phyloP scores from a whole-genome alignment of 2,329 filamentous ascomycete species.

The Aspergillus melleus region DNA sequence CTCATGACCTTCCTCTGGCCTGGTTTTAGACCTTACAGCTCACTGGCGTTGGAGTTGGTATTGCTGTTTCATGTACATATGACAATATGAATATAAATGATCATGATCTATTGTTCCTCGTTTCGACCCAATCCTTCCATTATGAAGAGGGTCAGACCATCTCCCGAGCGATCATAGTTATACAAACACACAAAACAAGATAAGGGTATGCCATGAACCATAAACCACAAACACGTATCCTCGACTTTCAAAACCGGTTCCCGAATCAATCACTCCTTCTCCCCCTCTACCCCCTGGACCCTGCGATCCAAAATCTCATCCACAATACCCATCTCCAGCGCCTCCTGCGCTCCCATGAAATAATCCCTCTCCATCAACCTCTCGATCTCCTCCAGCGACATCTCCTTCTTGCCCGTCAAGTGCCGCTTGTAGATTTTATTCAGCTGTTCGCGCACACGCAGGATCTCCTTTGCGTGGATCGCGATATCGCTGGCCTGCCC shows the following conservation, averaged over 20 bases:
- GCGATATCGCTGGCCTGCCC: conserved; percentile 78
- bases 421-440: conserved; percentile 89
- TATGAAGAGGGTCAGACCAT: neutral
- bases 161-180: conserved; percentile 6
- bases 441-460: conserved; percentile 78
- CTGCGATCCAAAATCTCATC: conserved; percentile 73
- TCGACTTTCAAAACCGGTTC: conserved; percentile 13
- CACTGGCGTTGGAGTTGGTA: neutral
- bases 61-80: conserved; percentile 9
- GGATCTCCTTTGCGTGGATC: conserved; percentile 96
- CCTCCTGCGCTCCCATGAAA: conserved; percentile 86
- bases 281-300: conserved; percentile 29
- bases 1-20: neutral
- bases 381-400: conserved; percentile 79
- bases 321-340: conserved; percentile 84
- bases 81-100: conserved; percentile 1
- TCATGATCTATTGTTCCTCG: neutral
- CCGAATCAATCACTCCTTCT: conserved; percentile 11
- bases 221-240: conserved; percentile 8
- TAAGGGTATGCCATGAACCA: conserved; percentile 6
- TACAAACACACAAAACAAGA: conserved; percentile 9
- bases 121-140: neutral
- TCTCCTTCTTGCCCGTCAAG: conserved; percentile 68
- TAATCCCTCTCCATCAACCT: conserved; percentile 96
- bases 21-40: neutral